These are phyloP conservation scores for Eucalyptus curtisii DNA, from an alignment of 345 rosid species.

Conservation along the genomic window DNA sequence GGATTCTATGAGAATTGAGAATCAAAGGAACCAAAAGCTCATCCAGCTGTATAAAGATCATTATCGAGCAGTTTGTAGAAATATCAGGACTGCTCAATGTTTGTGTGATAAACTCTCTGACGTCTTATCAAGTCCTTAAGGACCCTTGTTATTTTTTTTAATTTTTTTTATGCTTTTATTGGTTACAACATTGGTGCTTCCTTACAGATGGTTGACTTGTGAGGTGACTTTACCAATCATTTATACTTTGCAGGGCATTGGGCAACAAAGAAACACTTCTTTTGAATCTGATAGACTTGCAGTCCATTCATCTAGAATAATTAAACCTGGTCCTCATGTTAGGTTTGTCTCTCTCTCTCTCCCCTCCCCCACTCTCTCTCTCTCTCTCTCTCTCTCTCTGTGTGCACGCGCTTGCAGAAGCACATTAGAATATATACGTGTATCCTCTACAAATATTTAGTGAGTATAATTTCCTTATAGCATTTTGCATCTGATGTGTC, in stretches of 20 bases:
- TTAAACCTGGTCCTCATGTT: conserved; percentile 10
- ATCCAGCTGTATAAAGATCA: background rate
- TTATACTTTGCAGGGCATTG: conserved; percentile 25
- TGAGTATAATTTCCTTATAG: background rate
- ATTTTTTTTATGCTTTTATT: background rate
- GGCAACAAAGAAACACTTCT: conserved; percentile 23
- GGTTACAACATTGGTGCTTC: background rate
- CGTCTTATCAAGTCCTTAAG: background rate
- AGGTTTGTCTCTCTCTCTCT: conserved; percentile 24
- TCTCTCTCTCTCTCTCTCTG: background rate
- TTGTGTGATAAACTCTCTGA: background rate
- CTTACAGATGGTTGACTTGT: background rate
- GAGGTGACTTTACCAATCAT: background rate
- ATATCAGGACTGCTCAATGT: background rate
- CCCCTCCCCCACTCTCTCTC: background rate
- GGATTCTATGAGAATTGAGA: background rate
- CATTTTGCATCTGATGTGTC: background rate
- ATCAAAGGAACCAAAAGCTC: background rate
- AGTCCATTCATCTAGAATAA: conserved; percentile 39
- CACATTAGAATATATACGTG: background rate
- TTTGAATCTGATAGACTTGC: conserved; percentile 42
- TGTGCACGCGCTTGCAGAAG: background rate
- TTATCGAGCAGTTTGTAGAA: background rate
- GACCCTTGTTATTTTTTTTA: background rate
- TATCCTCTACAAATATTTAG: background rate